These are phyloP conservation scores for Cyclaneusma minus DNA, from an alignment of 2,329 filamentous ascomycete genomes.

Conservation along the genomic window DNA sequence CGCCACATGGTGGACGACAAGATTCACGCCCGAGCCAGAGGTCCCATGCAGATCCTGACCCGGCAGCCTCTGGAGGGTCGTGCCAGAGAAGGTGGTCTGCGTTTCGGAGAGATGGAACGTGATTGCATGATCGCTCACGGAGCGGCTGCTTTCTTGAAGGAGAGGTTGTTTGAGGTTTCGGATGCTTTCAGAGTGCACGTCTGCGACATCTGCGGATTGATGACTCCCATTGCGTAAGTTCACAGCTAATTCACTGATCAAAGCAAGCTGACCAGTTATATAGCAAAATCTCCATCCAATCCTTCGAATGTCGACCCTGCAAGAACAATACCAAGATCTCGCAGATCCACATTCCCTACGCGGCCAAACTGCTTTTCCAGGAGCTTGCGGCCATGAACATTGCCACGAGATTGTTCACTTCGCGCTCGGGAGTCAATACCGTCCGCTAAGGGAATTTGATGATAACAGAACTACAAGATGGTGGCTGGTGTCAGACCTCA, in stretches of 20 bases:
- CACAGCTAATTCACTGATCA: constrained; percentile 3
- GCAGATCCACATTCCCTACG: constrained; percentile 94
- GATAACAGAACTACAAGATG: too few relatives aligned
- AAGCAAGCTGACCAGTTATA: constrained; percentile 13
- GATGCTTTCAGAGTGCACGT: constrained; percentile 97
- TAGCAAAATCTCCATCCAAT: constrained; percentile 86
- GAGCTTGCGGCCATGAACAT: constrained; percentile 98
- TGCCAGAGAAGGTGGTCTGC: constrained; percentile 90
- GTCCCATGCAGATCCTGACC: constrained; percentile 93
- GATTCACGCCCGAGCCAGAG: constrained; percentile 96
- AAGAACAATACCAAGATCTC: constrained; percentile 99
- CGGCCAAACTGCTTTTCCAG: constrained; percentile 95
- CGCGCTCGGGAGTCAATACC: constrained; percentile 59
- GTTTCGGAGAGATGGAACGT: constrained; percentile 99
- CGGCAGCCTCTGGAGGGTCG: constrained; percentile 96
- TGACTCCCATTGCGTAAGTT: constrained; percentile 97
- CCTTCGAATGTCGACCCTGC: constrained; percentile 93
- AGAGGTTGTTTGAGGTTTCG: constrained; percentile 90
- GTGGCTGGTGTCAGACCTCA: too few relatives aligned
- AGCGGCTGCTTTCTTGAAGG: constrained; percentile 91
- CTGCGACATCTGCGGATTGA: constrained; percentile 95
- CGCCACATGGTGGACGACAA: constrained; percentile 99
- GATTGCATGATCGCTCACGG: constrained; percentile 99
- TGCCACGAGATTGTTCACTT: constrained; percentile 91
- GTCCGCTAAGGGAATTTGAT: constrained; percentile 34